Percentiles rank a stretch among this genome's conserved stretches.
phyloP scores from a whole-genome alignment of 2,329 filamentous ascomycete species.

The Laburnicola sp. region DNA sequence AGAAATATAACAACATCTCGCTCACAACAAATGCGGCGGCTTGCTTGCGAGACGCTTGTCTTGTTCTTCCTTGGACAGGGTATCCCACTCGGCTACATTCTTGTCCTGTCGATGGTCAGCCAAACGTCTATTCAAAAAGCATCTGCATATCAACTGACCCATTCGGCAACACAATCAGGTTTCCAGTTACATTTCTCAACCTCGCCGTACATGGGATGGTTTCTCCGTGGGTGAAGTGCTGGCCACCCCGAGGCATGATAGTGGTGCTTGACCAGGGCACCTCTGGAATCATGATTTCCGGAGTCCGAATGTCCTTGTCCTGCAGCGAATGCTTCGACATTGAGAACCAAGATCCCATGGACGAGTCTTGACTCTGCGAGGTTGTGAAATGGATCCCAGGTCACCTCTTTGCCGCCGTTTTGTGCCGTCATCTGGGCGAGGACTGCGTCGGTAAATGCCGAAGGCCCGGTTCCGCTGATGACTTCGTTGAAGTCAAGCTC shows the following conservation, averaged over 20 bases:
- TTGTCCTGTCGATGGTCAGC: constrained; percentile 48
- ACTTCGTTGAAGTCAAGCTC: constrained; percentile 71
- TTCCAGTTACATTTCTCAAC: constrained; percentile 74
- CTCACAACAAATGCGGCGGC: constrained; percentile 10
- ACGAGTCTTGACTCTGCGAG: constrained; percentile 68
- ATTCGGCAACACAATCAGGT: constrained; percentile 63
- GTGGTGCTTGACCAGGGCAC: constrained; percentile 71
- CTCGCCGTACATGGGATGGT: constrained; percentile 69
- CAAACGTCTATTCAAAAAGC: background rate
- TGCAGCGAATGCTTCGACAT: constrained; percentile 72
- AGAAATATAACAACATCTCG: background rate
- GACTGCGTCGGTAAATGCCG: constrained; percentile 68
- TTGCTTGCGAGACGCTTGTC: constrained; percentile 52
- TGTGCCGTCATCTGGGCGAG: constrained; percentile 63
- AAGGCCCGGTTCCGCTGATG: constrained; percentile 72
- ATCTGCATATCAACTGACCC: constrained; percentile 46
- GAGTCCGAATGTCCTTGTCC: constrained; percentile 74
- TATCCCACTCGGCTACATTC: constrained; percentile 63
- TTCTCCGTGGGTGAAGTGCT: constrained; percentile 65
- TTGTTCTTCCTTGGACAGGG: constrained; percentile 62
- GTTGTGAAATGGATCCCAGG: constrained; percentile 68
- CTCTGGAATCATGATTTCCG: constrained; percentile 67
- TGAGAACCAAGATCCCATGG: constrained; percentile 66
- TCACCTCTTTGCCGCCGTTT: constrained; percentile 52
- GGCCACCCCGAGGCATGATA: constrained; percentile 77